phyloP scores from a whole-genome alignment of 2,329 filamentous ascomycete genomes.

The Sporothrix euskadiensis region DNA sequence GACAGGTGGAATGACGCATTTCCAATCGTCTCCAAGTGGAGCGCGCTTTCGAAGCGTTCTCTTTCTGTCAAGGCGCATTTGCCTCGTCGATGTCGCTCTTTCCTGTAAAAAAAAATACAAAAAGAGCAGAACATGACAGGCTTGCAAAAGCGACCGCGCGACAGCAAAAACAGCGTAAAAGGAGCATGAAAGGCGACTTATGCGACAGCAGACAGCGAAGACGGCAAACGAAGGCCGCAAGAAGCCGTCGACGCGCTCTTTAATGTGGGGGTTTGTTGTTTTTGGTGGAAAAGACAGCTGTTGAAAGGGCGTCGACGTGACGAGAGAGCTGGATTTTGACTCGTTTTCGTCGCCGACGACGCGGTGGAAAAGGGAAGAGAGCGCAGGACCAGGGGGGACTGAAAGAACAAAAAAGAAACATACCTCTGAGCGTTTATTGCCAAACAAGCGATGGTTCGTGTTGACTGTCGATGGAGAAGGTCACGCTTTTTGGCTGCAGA shows the following conservation, averaged over 20 bases:
- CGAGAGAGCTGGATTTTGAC: not conserved
- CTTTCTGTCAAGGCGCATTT: not conserved
- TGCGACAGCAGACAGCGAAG: constrained; percentile 9
- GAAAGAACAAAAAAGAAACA: constrained; percentile 25
- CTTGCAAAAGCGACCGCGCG: not conserved
- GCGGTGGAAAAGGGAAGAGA: not conserved
- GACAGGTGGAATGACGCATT: not conserved
- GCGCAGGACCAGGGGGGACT: not conserved
- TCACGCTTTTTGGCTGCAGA: constrained; percentile 33
- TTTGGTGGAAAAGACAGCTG: not conserved
- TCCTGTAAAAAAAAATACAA: not conserved
- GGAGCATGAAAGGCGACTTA: not conserved
- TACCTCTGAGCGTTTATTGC: constrained; percentile 31
- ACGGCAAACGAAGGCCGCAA: not conserved
- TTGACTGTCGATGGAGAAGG: constrained; percentile 21
- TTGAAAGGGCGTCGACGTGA: not conserved
- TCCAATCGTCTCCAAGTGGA: not conserved
- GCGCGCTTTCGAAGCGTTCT: no score
- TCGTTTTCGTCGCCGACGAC: not conserved
- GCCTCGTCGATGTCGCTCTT: not conserved
- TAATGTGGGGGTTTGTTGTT: constrained; percentile 10
- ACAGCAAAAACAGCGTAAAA: not conserved
- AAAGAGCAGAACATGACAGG: constrained; percentile 2
- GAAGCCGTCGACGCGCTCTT: constrained; percentile 18
- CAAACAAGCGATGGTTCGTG: constrained; percentile 13